Conservation (phyloP, 371 early-diverging fungal genomes). For the Mucor sp. region DNA sequence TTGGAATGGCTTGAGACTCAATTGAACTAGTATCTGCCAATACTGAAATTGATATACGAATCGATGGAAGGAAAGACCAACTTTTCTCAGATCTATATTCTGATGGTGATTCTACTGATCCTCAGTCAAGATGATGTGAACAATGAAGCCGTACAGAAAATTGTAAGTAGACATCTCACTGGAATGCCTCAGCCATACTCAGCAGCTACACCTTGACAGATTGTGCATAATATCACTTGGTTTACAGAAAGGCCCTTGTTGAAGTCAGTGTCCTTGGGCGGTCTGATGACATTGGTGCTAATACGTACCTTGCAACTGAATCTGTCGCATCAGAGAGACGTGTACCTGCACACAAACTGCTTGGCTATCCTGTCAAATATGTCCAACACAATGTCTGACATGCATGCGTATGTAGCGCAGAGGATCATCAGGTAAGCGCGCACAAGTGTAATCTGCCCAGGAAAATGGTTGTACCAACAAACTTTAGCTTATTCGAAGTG, state of each 20-base stretch:
- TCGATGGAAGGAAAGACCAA: constrained; percentile 62
- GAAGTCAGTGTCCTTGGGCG: constrained; percentile 70
- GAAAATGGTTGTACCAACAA: background rate
- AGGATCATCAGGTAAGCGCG: constrained; percentile 63
- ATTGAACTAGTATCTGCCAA: constrained; percentile 61
- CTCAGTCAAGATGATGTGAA: constrained; percentile 76
- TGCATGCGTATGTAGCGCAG: constrained; percentile 75
- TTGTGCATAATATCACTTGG: constrained; percentile 67
- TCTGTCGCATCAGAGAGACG: constrained; percentile 70
- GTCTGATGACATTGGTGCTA: constrained; percentile 62
- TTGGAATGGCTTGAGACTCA: background rate
- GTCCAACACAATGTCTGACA: constrained; percentile 61
- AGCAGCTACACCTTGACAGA: constrained; percentile 29
- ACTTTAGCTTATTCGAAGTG: constrained; percentile 63
- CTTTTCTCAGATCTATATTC: constrained; percentile 70
- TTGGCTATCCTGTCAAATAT: constrained; percentile 72
- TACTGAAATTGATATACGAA: constrained; percentile 70
- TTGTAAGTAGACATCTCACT: constrained; percentile 46
- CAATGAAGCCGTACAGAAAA: constrained; percentile 73
- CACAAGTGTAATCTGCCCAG: background rate
- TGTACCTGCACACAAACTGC: constrained; percentile 70
- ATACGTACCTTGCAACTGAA: constrained; percentile 71
- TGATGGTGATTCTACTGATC: constrained; percentile 64
- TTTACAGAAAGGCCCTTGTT: constrained; percentile 71
- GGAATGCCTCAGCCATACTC: background rate